These are phyloP conservation scores for Salisapilia sapeloensis DNA, from an alignment of 352 stramenopile genomes.

Conservation along the genomic window DNA sequence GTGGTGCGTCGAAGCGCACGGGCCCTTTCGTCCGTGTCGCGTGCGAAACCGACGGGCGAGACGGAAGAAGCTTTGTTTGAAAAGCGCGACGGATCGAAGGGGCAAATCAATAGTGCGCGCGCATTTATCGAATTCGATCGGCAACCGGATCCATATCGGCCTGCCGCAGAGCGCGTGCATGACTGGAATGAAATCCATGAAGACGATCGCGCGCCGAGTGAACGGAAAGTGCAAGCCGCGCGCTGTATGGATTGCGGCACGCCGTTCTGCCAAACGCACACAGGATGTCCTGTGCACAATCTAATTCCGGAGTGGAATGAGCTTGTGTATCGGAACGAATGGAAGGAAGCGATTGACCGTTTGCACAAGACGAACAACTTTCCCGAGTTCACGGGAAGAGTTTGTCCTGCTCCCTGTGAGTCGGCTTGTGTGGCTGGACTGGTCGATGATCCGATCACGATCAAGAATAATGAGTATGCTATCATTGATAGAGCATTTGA, in stretches of 20 bases:
- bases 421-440: conserved; percentile 91
- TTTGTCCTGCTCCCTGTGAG: conserved; percentile 95
- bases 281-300: conserved; percentile 95
- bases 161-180: conserved; percentile 83
- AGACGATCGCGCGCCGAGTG: conserved; percentile 62
- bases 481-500: conserved; percentile 95
- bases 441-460: conserved; percentile 92
- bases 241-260: conserved; percentile 98
- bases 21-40: too few relatives aligned
- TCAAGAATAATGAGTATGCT: conserved; percentile 98
- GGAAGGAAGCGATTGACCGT: conserved; percentile 90
- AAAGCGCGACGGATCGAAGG: conserved; percentile 51
- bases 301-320: conserved; percentile 98
- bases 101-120: conserved; percentile 47
- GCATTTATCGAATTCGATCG: conserved; percentile 75
- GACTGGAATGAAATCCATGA: conserved; percentile 97
- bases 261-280: conserved; percentile 97
- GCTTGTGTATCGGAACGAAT: conserved; percentile 94
- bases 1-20: too few relatives aligned
- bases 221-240: conserved; percentile 89
- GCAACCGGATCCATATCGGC: conserved; percentile 86
- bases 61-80: conserved; percentile 13
- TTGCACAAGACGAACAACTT: conserved; percentile 99
- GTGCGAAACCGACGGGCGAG: too few relatives aligned
- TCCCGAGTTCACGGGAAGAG: conserved; percentile 95